A percentile compares a stretch with the other conserved stretches of the same genome.
Conservation (phyloP, 1,284 basidiomycete genomes). For the Ceratobasidium sp. region DNA sequence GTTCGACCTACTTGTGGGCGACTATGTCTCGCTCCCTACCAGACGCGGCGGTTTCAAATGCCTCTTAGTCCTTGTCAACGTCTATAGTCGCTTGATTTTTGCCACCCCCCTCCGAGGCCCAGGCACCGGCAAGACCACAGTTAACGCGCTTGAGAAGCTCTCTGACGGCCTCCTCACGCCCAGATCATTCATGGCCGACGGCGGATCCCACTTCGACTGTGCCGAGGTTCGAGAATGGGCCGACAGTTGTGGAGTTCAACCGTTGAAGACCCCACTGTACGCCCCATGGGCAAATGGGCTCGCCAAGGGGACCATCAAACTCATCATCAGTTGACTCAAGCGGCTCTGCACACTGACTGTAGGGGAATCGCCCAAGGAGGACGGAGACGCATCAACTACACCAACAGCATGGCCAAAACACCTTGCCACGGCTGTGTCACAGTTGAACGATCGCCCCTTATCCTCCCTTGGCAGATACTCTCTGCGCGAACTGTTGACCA, state of each 20-base stretch:
- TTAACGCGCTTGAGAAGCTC: neutral
- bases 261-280: slow-evolving; percentile 50
- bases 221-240: slow-evolving; percentile 49
- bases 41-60: slow-evolving; percentile 17
- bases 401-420: slow-evolving; percentile 39
- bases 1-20: slow-evolving; percentile 23
- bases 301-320: slow-evolving; percentile 46
- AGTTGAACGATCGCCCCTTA: slow-evolving; percentile 41
- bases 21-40: slow-evolving; percentile 31
- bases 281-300: slow-evolving; percentile 55
- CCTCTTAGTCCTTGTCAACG: slow-evolving; percentile 45
- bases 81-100: slow-evolving; percentile 50
- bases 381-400: neutral
- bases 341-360: slow-evolving; percentile 50
- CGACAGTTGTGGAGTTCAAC: slow-evolving; percentile 30
- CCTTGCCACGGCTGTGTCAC: slow-evolving; percentile 33
- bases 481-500: slow-evolving; percentile 42
- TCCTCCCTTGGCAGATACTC: slow-evolving; percentile 33
- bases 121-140: slow-evolving; percentile 30
- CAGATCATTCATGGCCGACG: slow-evolving; percentile 53
- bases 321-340: slow-evolving; percentile 48
- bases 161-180: slow-evolving; percentile 22
- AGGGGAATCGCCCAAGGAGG: slow-evolving; percentile 43
- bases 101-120: slow-evolving; percentile 40
- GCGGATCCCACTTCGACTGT: slow-evolving; percentile 53